phyloP scores from a whole-genome alignment of 2,329 filamentous ascomycete genomes.

The Apiospora rasikravindrae region DNA sequence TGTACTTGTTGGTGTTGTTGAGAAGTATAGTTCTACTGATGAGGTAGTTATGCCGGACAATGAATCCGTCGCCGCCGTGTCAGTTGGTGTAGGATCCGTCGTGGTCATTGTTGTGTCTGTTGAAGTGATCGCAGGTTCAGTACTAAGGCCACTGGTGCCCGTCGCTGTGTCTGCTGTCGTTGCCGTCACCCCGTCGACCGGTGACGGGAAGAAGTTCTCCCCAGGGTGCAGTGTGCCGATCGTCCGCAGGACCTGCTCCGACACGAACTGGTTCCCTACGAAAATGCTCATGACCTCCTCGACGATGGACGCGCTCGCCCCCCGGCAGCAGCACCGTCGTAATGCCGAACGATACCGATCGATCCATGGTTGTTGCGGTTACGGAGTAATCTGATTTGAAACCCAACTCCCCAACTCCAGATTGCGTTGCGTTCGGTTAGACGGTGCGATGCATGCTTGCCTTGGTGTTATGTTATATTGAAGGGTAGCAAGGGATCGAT shows the following conservation, averaged over 20 bases:
- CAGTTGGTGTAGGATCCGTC: neutral
- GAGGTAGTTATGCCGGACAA: neutral
- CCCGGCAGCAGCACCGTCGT: neutral
- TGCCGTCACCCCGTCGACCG: neutral
- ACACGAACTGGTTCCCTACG: neutral
- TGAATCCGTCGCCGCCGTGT: neutral
- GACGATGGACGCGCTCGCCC: neutral
- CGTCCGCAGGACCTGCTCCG: neutral
- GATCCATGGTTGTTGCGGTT: neutral
- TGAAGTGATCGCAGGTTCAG: neutral
- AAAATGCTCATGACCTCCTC: neutral
- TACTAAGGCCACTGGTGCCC: neutral
- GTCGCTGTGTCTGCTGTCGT: neutral
- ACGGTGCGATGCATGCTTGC: neutral
- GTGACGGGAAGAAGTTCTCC: neutral
- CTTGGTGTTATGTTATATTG: neutral
- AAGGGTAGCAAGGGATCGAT: neutral
- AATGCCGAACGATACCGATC: neutral
- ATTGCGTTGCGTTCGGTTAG: neutral
- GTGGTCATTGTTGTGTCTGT: neutral
- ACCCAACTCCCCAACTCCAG: neutral
- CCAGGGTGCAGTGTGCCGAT: neutral
- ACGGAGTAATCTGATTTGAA: neutral
- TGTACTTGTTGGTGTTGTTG: neutral
- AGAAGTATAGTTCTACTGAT: neutral